Evolutionary conservation across 208 protist species (phyloP).

Genomic region (Trypanosoma lewisi): DNA sequence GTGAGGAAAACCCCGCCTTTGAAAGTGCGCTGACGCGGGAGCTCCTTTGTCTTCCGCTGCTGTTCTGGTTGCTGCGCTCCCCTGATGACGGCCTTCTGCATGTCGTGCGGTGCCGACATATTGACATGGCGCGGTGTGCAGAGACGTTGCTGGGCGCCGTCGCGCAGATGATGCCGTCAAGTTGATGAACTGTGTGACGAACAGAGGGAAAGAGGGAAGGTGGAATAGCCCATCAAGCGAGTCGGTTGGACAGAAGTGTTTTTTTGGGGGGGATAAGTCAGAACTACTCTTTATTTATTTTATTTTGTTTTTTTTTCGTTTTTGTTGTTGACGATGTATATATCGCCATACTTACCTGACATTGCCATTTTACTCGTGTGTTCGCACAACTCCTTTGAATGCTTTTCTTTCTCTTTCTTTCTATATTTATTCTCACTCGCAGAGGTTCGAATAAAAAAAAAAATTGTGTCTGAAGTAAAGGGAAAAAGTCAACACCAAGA

Average conservation of each 20-base stretch:
- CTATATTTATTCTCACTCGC: too few relatives aligned
- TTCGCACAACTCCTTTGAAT: too few relatives aligned
- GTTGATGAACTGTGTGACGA: neutral
- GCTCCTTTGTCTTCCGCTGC: conserved; percentile 43
- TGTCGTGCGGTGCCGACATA: conserved; percentile 36
- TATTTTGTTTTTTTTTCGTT: too few relatives aligned
- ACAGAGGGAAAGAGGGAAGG: neutral
- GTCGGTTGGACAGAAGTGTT: too few relatives aligned
- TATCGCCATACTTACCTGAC: too few relatives aligned
- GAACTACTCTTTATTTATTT: too few relatives aligned
- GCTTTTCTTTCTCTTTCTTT: too few relatives aligned
- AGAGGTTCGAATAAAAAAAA: neutral
- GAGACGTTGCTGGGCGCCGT: conserved; percentile 39
- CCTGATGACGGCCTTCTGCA: conserved; percentile 21
- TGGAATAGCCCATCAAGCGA: too few relatives aligned
- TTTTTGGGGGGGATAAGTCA: too few relatives aligned
- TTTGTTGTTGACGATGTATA: too few relatives aligned
- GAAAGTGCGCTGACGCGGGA: neutral
- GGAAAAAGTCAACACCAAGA: neutral
- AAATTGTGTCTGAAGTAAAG: neutral
- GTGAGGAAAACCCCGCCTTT: conserved; percentile 8
- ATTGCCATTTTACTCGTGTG: too few relatives aligned
- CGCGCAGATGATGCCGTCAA: conserved; percentile 19
- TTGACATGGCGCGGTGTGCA: conserved; percentile 34
- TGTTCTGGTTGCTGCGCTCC: conserved; percentile 42